Evolutionary conservation across 2,329 filamentous ascomycete genomes (phyloP).

Genomic region (Hypoxylon sp.): DNA sequence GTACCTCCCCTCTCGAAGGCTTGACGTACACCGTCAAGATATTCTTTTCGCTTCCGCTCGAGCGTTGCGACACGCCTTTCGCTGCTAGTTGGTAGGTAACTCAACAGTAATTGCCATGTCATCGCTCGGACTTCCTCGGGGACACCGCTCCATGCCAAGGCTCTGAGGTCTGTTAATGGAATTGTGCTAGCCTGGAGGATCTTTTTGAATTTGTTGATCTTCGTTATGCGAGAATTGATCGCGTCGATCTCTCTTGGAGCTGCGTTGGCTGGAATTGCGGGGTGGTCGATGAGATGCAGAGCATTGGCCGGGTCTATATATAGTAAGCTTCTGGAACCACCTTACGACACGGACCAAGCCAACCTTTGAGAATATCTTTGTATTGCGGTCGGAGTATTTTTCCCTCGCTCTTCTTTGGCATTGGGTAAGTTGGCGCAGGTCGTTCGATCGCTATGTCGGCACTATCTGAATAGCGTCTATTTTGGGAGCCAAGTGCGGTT

Average conservation of each 20-base stretch:
- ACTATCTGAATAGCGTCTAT: constrained; percentile 79
- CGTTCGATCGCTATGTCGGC: constrained; percentile 94
- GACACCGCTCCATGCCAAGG: constrained; percentile 91
- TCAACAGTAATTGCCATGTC: constrained; percentile 97
- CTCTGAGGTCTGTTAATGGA: constrained; percentile 80
- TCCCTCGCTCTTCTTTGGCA: constrained; percentile 87
- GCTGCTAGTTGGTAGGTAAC: constrained; percentile 95
- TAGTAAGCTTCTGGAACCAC: constrained; percentile 13
- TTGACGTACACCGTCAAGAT: constrained; percentile 86
- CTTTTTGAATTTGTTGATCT: constrained; percentile 98
- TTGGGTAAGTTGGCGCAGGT: constrained; percentile 82
- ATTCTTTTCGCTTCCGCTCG: constrained; percentile 95
- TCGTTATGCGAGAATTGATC: constrained; percentile 84
- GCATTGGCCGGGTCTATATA: constrained; percentile 82
- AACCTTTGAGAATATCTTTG: constrained; percentile 88
- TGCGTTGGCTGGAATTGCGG: constrained; percentile 75
- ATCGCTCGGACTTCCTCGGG: constrained; percentile 96
- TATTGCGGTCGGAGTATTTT: constrained; percentile 98
- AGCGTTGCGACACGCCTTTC: constrained; percentile 89
- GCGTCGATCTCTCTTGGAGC: constrained; percentile 85
- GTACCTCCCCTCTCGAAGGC: constrained; percentile 72
- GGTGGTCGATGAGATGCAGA: constrained; percentile 91
- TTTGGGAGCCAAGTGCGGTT: constrained; percentile 50
- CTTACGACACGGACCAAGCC: constrained; percentile 7
- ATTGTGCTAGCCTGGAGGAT: constrained; percentile 93